Evolutionary conservation across 306 rosid species (phyloP).

Genomic region (Bauhinia variegata): DNA sequence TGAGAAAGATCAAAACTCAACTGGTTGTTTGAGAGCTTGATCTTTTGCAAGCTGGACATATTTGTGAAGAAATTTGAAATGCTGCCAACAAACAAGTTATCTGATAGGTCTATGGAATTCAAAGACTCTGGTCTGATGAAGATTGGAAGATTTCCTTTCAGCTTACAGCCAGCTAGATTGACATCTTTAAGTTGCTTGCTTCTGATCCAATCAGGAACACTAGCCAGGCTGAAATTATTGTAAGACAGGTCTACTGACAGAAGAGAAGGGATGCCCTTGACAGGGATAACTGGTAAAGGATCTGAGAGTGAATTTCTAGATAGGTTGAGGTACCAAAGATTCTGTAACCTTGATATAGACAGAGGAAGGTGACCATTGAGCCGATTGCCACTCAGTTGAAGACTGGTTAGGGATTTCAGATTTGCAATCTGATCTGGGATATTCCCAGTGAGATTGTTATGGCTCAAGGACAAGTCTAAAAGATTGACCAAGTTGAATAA

Average conservation of each 20-base stretch:
- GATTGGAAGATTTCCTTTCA: conserved; percentile 72
- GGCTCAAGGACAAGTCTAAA: conserved; percentile 68
- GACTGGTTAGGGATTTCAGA: conserved; percentile 69
- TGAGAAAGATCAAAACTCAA: conserved; percentile 66
- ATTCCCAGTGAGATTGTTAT: conserved; percentile 76
- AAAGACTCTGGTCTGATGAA: conserved; percentile 64
- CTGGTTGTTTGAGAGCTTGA: conserved; percentile 84
- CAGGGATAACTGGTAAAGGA: conserved; percentile 65
- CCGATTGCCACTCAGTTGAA: conserved; percentile 67
- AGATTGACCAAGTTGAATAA: conserved; percentile 67
- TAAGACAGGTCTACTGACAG: conserved; percentile 87
- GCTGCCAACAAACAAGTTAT: conserved; percentile 62
- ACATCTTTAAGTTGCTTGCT: conserved; percentile 72
- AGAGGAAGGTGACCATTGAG: conserved; percentile 71
- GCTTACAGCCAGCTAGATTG: conserved; percentile 78
- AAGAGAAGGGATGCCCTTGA: conserved; percentile 72
- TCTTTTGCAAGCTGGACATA: conserved; percentile 68
- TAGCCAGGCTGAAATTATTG: conserved; percentile 74
- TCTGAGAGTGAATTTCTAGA: conserved; percentile 74
- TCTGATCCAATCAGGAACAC: conserved; percentile 84
- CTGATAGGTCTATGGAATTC: conserved; percentile 84
- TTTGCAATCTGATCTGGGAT: conserved; percentile 72
- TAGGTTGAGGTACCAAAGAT: conserved; percentile 82
- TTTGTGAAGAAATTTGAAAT: conserved; percentile 64
- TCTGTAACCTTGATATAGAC: conserved; percentile 72